These are phyloP conservation scores for Magnaporthiopsis rhizophila DNA, from an alignment of 2,329 filamentous ascomycete species.

Conservation along the genomic window DNA sequence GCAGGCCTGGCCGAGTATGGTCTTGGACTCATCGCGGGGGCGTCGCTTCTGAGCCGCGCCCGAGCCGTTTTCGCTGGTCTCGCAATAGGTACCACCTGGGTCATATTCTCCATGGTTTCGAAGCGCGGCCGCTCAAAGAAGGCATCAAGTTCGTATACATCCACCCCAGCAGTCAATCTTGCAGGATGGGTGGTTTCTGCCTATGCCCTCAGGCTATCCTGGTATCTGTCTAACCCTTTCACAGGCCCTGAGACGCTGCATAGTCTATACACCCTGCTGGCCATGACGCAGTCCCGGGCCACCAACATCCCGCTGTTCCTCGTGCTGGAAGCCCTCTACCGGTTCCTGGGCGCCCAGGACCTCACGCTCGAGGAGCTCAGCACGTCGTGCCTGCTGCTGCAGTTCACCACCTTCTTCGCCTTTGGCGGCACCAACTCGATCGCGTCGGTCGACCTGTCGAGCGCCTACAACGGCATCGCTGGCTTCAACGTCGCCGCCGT, in stretches of 20 bases:
- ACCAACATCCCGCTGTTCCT: conserved; percentile 82
- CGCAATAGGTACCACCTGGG: conserved; percentile 27
- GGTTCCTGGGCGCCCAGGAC: conserved; percentile 37
- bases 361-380: conserved; percentile 53
- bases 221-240: neutral
- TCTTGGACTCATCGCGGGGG: conserved; percentile 32
- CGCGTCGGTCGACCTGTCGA: conserved; percentile 88
- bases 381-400: conserved; percentile 65
- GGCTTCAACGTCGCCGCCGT: conserved; percentile 76
- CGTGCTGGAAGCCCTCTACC: conserved; percentile 56
- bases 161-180: no score
- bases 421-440: conserved; percentile 90
- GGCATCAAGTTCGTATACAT: conserved; percentile 17
- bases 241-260: conserved; percentile 45
- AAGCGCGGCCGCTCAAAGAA: conserved; percentile 18
- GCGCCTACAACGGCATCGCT: conserved; percentile 85
- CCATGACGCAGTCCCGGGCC: conserved; percentile 78
- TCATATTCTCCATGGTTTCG: conserved; percentile 29
- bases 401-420: conserved; percentile 81
- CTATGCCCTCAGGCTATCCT: no score
- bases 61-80: conserved; percentile 43
- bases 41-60: conserved; percentile 39
- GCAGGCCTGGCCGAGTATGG: conserved; percentile 34
- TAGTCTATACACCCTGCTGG: conserved; percentile 66
- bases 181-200: no score